Percentiles rank a stretch among this genome's conserved stretches.
Conservation (phyloP, 2,329 filamentous ascomycete species). For the Coniochaeta sp. region DNA sequence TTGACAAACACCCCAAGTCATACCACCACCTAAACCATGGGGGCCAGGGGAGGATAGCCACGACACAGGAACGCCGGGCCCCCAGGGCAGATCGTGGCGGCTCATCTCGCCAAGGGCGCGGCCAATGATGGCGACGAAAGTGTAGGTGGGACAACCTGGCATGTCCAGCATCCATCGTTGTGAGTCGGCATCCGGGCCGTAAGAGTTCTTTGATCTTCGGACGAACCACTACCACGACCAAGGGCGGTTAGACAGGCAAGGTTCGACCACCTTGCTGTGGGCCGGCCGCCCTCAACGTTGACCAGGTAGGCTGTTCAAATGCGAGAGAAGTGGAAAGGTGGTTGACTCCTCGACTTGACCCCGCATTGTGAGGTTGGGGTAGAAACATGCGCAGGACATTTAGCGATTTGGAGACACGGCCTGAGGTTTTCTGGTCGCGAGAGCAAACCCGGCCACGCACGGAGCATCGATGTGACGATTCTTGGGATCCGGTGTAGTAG, state of each 20-base stretch:
- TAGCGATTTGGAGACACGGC: background rate
- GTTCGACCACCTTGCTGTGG: background rate
- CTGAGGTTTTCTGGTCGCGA: background rate
- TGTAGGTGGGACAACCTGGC: background rate
- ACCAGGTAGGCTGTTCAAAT: background rate
- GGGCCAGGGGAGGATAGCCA: background rate
- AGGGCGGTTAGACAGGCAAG: constrained; percentile 2
- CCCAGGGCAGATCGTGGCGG: background rate
- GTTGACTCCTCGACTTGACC: background rate
- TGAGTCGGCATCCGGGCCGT: background rate
- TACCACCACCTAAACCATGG: background rate
- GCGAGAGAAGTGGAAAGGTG: background rate
- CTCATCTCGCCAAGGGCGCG: background rate
- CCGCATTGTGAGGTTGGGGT: constrained; percentile 1
- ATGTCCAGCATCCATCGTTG: background rate
- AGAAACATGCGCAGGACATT: background rate
- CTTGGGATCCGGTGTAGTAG: background rate
- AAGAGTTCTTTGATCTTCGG: background rate
- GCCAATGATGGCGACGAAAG: background rate
- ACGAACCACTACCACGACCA: constrained; percentile 2
- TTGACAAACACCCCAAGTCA: background rate
- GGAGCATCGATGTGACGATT: constrained; percentile 2
- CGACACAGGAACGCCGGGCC: background rate
- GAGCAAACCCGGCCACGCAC: background rate
- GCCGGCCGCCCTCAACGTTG: background rate